Base-by-base conservation (phyloP, 1,284 basidiomycete genomes). In the Cutaneotrichosporon arboriforme region DNA sequence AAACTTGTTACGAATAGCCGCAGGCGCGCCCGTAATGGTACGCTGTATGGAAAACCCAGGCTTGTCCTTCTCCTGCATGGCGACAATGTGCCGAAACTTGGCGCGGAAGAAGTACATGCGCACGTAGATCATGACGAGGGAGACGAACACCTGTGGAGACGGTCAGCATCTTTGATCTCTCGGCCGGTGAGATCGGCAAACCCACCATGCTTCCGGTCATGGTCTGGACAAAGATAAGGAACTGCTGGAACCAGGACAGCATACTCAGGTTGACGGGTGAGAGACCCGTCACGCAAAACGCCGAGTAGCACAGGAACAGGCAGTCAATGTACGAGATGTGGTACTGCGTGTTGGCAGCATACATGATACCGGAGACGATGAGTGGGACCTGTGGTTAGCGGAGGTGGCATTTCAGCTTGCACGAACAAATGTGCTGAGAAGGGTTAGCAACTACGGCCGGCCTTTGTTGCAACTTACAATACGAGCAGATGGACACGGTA, bases 21-120 rank as follows among this genome's bases (percentile, higher is more conserved):
- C 53, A 1, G 63, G 63, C 7, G 70, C 58, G 12, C 55, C 44
- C 0, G 71, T 65, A 18, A 73, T 52, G 1, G 68, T 71, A 47
- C 63, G 60, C 17, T 62, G 46, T 5, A 73, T 35, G 33, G 51
- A 61, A 46, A 69, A 68, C 14, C 58, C 52, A 2, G 50, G 35
- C 38, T 46, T 46, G n/a, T 46, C 46, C 39, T 55, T 51, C 8
- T 53, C 45, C 45, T 34, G 79, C 36, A 67, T 77, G 54, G 81
- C 77, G 43, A 90, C 76, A 46, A 89, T 80, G 67, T 86, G 77
- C 52, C 82, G 77, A 65, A 90, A 89, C 64, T 83, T 84, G 61
- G 78, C 80, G 2, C 83, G 82, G 68, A 91, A 90, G 72, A 87
- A 90, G 62, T 83, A 67, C 62, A 68, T 65, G 47, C 75, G 61